Base-by-base conservation (phyloP, 352 stramenopile species). In the Globisporangium nodosum region DNA sequence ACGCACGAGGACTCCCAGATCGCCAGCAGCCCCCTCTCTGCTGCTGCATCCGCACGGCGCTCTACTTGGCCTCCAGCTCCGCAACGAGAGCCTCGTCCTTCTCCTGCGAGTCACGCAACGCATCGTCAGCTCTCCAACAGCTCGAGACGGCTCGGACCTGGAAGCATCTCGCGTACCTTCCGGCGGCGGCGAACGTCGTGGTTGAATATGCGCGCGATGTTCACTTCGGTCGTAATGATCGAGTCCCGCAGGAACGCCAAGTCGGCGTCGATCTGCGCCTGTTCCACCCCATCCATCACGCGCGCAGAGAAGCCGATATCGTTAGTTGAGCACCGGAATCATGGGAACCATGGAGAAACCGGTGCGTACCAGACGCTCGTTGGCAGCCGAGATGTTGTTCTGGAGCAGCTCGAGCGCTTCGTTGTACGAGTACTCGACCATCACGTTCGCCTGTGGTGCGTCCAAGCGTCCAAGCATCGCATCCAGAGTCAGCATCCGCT, bases 401-500 rank as follows among this genome's bases (percentile, higher is more conserved):
- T 88, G 63, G 76, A 97, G 72, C 81, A 98, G 65, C 47, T 88
- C 80, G 40, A 97, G 76, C 12, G 95, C 95, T 65, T 99, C 96
- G n/a, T 98, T 85, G 66, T 98, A 98, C 49, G 91, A 95, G 70
- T 98, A 98, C 68, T 99, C 95, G 61, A 98, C 83, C 93, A 98
- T 98, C 35, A 98, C 92, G 78, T 98, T 98, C 16, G 95, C 96
- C 39, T 83, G 42, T 3, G 5, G 9, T 11, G 24, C 24, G 24
- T 27, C 24, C 24, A 27, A 27, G 24, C 24, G 24, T 27, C 24
- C 24, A 27, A 27, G 24, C 24, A 27, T 27, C 24, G 24, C 24
- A 27, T 27, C 24, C 24, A 45, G 12, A 18, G 3, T 48, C 37
- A n/a, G 15, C 2, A 15, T 40, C 35, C 31, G 5, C 31, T 35